Base-by-base conservation (phyloP, 164 flowering plant species). In the Macadamia tetraphylla region DNA sequence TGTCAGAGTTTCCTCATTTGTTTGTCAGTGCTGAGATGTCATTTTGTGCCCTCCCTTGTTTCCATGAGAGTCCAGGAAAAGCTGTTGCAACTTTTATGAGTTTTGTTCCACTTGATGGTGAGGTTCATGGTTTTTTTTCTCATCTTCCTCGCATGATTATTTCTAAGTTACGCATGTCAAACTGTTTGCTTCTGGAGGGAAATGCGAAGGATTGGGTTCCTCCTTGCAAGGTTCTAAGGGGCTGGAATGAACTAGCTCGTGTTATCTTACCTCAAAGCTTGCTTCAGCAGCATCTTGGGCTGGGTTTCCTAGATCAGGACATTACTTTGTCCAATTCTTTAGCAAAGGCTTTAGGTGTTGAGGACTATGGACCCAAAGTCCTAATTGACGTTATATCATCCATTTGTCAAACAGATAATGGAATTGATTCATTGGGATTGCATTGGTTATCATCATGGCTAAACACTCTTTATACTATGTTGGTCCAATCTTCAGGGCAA, bases 51-150 rank as follows among this genome's bases (percentile, higher is more conserved):
- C 90, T 94, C 76, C 84, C 90, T 63, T 92, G 90, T 79, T 94
- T 85, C 72, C 73, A 60, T 63, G 82, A 79, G 23, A 77, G 71
- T 71, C 90, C 79, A 3, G 98, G 87, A 62, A 92, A 85, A 78
- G 94, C 91, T 68, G 88, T 90, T 76, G 59, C 92, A 18, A 87
- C 87, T 35, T 94, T 79, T 64, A 84, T 94, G 97, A 85, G 88
- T 74, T 92, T 86, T 81, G 88, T 94, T 80, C 99, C 99, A 7
- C 89, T 94, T 67, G 74, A 80, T 3, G 97, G 97, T n/a, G 99
- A 94, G 78, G 97, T 94, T 63, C 96, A 92, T 74, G 99, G 99
- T 2, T 94, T 94, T 67, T 94, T 94, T 74, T 86, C 94, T 43
- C 75, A 82, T 67, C 90, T 94, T 76, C 94, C 99, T n/a, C 88